phyloP scores from a whole-genome alignment of 352 stramenopile genomes.

The Aphanomyces euteiches region DNA sequence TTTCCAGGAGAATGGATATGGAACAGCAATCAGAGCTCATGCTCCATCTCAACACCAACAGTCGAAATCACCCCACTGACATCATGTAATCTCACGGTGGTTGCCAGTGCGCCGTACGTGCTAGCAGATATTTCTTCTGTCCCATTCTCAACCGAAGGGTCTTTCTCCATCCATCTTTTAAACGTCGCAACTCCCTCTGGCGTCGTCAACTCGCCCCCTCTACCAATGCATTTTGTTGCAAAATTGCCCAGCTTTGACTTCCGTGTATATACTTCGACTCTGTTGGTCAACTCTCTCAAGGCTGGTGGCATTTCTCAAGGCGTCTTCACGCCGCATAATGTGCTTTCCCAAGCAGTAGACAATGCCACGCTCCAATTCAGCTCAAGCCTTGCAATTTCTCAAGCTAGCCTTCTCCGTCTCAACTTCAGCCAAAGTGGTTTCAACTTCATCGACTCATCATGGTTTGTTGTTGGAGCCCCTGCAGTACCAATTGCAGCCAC shows the following conservation, averaged over 20 bases:
- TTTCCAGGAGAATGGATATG: constrained; percentile 13
- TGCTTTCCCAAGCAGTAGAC: constrained; percentile 15
- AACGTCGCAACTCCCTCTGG: constrained; percentile 40
- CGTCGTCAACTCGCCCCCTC: not conserved
- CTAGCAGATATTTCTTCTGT: constrained; percentile 43
- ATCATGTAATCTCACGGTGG: constrained; percentile 2
- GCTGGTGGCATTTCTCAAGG: not conserved
- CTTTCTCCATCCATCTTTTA: constrained; percentile 60
- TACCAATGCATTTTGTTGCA: constrained; percentile 8
- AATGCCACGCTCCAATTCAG: constrained; percentile 20
- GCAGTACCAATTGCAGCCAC: not conserved
- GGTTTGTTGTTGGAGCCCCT: not conserved
- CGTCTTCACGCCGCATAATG: not conserved
- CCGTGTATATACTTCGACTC: constrained; percentile 1
- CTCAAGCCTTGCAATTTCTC: not conserved
- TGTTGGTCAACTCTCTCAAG: not conserved
- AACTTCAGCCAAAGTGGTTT: constrained; percentile 22
- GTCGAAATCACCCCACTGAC: not conserved
- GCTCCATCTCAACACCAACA: not conserved
- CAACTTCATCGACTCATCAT: constrained; percentile 10
- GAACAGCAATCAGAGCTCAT: not conserved
- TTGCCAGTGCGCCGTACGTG: constrained; percentile 39
- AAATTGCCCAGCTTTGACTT: constrained; percentile 20
- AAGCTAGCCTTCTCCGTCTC: not conserved
- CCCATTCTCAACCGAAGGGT: not conserved